Base-by-base conservation (phyloP, 306 rosid species). In the Vigna trinervia region DNA sequence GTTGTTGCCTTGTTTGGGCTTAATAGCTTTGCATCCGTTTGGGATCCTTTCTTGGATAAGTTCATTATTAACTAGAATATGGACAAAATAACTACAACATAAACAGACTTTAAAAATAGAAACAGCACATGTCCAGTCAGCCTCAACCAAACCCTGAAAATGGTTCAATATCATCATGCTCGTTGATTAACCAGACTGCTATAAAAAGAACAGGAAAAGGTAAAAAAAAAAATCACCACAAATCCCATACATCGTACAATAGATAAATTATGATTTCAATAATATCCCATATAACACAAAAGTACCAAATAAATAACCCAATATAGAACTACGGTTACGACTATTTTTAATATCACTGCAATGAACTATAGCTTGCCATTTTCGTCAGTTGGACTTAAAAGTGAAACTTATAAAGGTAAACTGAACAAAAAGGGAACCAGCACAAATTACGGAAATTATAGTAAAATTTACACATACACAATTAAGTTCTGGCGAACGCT, bases 131-230 rank as follows among this genome's bases (percentile, higher is more conserved):
- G 32, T 54, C 82, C 84, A 74, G 65, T 30, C 71, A 86, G 85
- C 86, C 46, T 94, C 93, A 94, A 57, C 98, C 98, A 84, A 92
- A 92, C 51, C 97, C 98, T 94, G 92, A 79, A 26, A 89, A 65
- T 50, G 59, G 45, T 59, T 66, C 77, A 66, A 77, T 34, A 71
- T 48, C 48, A 53, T 69, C 67, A 66, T 43, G 15, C 32, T 46
- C 39, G 4, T 67, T 20, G 71, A 76, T 53, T 58, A 74, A 62
- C 61, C 54, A 65, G 46, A 54, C n/a, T 51, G 12, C 51, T 17
- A 28, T 30, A 12, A 53, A 64, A 22, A 43, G 20, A 78, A 68
- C 48, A 52, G 43, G 73, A 12, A 11, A 3, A 3, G 39, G 46
- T 41, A 8, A 28, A 46, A 54, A 58, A 41, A 59, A 41, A 41